These are phyloP conservation scores for Linnemannia elongata DNA, from an alignment of 192 early-diverging fungal genomes.

Conservation along the genomic window DNA sequence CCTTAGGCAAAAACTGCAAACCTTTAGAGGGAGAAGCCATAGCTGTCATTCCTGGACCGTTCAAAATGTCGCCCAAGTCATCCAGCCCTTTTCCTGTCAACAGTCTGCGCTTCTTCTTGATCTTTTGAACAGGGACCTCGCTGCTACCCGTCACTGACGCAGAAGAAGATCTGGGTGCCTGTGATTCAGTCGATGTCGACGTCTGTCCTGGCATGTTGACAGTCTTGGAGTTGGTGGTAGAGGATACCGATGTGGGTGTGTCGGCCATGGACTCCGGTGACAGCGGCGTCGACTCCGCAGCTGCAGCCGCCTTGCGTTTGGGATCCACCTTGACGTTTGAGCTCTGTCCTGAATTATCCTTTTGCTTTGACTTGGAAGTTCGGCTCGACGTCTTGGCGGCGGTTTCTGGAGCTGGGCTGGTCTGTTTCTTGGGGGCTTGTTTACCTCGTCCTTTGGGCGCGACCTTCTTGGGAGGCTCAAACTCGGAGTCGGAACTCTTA, in stretches of 20 bases:
- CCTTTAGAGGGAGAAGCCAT: slow-evolving; percentile 22
- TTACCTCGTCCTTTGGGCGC: slow-evolving; percentile 3
- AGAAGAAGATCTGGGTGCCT: not conserved
- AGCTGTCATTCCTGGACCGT: slow-evolving; percentile 27
- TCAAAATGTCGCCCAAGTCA: slow-evolving; percentile 49
- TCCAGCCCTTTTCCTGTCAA: slow-evolving; percentile 45
- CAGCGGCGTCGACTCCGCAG: not conserved
- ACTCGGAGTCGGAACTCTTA: slow-evolving; percentile 24
- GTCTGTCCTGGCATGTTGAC: not conserved
- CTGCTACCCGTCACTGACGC: not conserved
- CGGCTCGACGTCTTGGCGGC: not conserved
- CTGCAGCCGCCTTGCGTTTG: not conserved
- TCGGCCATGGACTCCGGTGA: not conserved
- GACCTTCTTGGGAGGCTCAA: slow-evolving; percentile 23
- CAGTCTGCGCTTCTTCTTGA: slow-evolving; percentile 52
- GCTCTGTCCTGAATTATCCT: not conserved
- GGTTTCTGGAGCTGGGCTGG: slow-evolving; percentile 16
- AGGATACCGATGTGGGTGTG: not conserved
- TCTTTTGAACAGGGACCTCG: not conserved
- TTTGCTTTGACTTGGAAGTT: not conserved
- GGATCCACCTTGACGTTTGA: not conserved
- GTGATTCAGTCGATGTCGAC: not conserved
- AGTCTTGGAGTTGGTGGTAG: not conserved
- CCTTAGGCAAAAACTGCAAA: slow-evolving; percentile 19
- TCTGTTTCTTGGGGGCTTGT: not conserved